A percentile compares a stretch with the other conserved stretches of the same genome.
phyloP scores from a whole-genome alignment of 805 yeast species.

The Yarrowia sp. region DNA sequence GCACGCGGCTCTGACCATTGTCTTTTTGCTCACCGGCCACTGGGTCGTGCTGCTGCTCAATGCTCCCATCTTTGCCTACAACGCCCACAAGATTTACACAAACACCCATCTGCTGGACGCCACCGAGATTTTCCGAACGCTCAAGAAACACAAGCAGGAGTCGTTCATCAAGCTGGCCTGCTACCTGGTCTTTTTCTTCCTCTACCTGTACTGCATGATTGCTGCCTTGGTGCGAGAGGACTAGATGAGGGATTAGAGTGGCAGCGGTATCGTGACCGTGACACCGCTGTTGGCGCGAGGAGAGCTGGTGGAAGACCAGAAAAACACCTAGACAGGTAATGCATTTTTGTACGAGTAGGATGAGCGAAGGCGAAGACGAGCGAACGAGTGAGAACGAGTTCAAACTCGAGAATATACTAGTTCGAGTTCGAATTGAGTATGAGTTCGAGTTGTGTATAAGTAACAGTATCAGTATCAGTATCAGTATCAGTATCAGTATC shows the following conservation, averaged over 20 bases:
- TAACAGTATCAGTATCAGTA: no score
- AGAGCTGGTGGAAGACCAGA: no score
- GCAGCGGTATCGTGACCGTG: no score
- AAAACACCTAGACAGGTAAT: neutral
- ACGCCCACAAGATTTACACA: constrained; percentile 70
- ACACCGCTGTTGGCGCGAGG: no score
- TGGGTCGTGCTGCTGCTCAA: constrained; percentile 86
- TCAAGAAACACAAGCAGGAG: constrained; percentile 89
- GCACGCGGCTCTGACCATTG: constrained; percentile 60
- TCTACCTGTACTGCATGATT: constrained; percentile 92
- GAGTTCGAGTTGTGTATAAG: no score
- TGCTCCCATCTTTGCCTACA: constrained; percentile 70
- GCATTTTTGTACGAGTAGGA: neutral
- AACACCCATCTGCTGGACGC: constrained; percentile 90
- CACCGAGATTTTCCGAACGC: constrained; percentile 93
- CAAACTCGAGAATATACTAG: no score
- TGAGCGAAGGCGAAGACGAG: no score
- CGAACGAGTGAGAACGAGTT: no score
- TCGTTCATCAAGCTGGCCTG: constrained; percentile 85
- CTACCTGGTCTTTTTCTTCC: constrained; percentile 89
- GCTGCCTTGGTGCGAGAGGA: constrained; percentile 82
- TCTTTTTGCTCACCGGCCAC: constrained; percentile 81
- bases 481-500: no score
- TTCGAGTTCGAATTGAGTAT: no score
- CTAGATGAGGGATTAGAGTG: no score